Base-by-base conservation (phyloP, 2,329 filamentous ascomycete species). In the Podosphaera aphanis region DNA sequence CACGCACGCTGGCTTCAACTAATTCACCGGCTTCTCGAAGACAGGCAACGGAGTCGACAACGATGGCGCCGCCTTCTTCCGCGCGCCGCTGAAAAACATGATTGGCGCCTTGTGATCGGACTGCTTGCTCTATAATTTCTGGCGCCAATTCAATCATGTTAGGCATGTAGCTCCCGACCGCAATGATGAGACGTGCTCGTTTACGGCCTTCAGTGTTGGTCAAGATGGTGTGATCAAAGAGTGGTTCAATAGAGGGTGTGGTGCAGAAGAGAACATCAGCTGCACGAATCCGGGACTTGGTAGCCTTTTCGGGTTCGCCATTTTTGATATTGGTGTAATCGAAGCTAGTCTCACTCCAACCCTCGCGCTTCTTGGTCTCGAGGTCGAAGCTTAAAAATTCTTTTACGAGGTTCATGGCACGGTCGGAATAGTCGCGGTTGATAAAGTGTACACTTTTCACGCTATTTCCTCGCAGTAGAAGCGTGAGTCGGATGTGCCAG, bases 211-310 rank as follows among this genome's bases (percentile, higher is more conserved):
- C 77, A 5, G 71, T 68, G 47, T 70, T 79, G 0, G 82, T 92
- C 44, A 94, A 66, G 49, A 82, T 76, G 10, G 69, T 60, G 8
- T 65, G 67, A 44, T 86, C 80, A 57, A 94, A 95, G 1, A 94
- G 64, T 1, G 82, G 80, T 29, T 71, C 66, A 0, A 68, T 71
- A 1, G 77, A 79, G 0, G 86, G 83, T 1, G 85, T 93, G 52
- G 83, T 93, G 63, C 83, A 88, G 63, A 93, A 90, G 33, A 95
- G 80, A 8, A 82, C 79, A 55, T 90, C 83, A 0, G 82, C 74
- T 7, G 72, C 73, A 33, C 74, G 66, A 44, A 94, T 66, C 43
- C 83, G 73, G 33, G 79, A 72, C 55, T 79, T 78, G 31, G 85
- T 62, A 18, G 90, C 64, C 1, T 83, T 62, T 6, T 66, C 61